Evolutionary conservation across 2,329 filamentous ascomycete genomes (phyloP).

Genomic region (Zasmidium angulare): DNA sequence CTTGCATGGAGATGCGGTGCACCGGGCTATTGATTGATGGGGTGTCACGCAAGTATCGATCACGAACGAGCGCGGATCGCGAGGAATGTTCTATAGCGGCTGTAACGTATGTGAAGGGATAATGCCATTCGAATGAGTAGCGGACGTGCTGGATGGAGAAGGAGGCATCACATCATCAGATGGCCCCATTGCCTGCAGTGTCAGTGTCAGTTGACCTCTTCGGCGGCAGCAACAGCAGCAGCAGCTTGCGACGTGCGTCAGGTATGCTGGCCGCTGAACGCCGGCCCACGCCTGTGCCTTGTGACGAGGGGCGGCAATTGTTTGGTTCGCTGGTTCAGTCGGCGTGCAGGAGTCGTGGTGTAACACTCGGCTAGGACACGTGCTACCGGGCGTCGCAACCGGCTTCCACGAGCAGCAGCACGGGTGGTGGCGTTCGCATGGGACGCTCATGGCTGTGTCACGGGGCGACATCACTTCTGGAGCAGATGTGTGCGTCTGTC

Average conservation of each 20-base stretch:
- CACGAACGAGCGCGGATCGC: background rate
- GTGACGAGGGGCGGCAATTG: background rate
- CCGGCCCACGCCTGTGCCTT: background rate
- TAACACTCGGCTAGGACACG: constrained; percentile 10
- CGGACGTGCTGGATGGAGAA: too few species aligned
- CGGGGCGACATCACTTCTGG: background rate
- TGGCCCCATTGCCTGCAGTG: background rate
- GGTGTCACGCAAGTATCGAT: background rate
- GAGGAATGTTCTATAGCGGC: background rate
- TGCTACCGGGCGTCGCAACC: constrained; percentile 3
- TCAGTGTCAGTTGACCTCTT: background rate
- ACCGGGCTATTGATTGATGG: background rate
- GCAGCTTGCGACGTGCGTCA: too few species aligned
- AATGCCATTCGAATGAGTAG: background rate
- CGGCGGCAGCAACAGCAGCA: too few species aligned
- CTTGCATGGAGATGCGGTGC: constrained; percentile 2
- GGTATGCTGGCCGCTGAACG: constrained; percentile 2
- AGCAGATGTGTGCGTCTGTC: too few species aligned
- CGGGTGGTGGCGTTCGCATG: constrained; percentile 12
- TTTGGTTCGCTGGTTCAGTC: constrained; percentile 6
- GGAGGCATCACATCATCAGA: too few species aligned
- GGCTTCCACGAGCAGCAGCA: background rate
- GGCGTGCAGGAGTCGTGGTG: constrained; percentile 6
- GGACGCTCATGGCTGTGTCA: constrained; percentile 3
- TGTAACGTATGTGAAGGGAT: background rate